Base-by-base conservation (phyloP, 306 rosid species). In the Malus orientalis region DNA sequence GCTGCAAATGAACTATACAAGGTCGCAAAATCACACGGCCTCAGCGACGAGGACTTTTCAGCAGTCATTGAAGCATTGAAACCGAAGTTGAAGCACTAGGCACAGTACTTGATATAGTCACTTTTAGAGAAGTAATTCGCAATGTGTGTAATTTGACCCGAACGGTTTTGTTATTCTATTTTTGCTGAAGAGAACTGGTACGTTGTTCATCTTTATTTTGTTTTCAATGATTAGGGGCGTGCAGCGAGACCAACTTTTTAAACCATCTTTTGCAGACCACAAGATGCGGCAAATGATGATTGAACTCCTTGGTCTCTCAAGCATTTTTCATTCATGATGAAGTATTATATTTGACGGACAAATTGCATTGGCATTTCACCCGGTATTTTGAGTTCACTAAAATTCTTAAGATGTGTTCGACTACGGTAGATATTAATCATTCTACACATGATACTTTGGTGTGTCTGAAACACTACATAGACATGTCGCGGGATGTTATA, bases 41-140 rank as follows among this genome's bases (percentile, higher is more conserved):
- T 90, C 51, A 83, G 95, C 23, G 97, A 94, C 77, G 84, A 90
- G 47, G 98, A 94, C 82, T 94, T 94, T 85, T 94, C 98, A 74
- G 98, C 98, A 6, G 97, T 94, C 85, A 86, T 94, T 69, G 96
- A 94, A 87, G 90, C 96, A 30, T 84, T 94, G 83, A 94, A 90
- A 83, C 78, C 91, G 71, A 92, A 86, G 86, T 70, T 85, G 79
- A 84, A 87, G 85, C 75, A 83, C 25, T 72, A 83, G 63, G 76
- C 81, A 58, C 69, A 67, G 65, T 63, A 36, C 58, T 25, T 63
- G 33, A 27, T 59, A 15, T 27, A 2, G 42, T 38, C 45, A n/a
- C 11, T 40, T 25, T 40, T n/a, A 10, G 27, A 15, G 13, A 4
- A 55, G 23, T 58, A 4, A 73, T 10, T 9, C 15, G 13, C 66